A percentile compares a stretch with the other conserved stretches of the same genome.
Evolutionary conservation across 352 stramenopile genomes (phyloP).

Genomic region (Pythium brachiatum): DNA sequence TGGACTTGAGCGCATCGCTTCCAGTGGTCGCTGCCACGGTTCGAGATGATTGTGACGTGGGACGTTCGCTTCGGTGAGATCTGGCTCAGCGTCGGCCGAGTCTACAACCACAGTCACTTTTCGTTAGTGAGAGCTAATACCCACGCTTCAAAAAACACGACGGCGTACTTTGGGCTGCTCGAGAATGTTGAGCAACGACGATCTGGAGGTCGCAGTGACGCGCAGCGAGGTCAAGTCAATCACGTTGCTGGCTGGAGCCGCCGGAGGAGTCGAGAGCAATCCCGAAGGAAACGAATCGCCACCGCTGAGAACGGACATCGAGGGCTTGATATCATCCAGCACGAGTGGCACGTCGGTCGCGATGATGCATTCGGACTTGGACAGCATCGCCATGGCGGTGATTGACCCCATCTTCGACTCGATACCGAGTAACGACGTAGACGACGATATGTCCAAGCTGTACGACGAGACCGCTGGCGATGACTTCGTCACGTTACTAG

Average conservation of each 20-base stretch:
- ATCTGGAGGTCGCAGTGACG: slow-evolving; percentile 14
- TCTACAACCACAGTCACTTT: neutral
- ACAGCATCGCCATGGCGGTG: slow-evolving; percentile 6
- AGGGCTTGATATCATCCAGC: slow-evolving; percentile 11
- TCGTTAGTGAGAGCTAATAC: too few relatives aligned
- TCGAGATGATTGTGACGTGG: slow-evolving; percentile 7
- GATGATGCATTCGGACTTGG: slow-evolving; percentile 8
- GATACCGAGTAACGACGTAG: neutral
- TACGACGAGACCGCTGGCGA: slow-evolving; percentile 5
- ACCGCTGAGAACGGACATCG: neutral
- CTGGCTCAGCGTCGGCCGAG: neutral
- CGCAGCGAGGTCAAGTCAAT: slow-evolving; percentile 24
- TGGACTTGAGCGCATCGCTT: neutral
- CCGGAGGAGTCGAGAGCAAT: neutral
- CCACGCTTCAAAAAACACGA: neutral
- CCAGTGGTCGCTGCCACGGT: slow-evolving; percentile 9
- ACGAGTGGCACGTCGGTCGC: slow-evolving; percentile 17
- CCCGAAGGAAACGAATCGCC: neutral
- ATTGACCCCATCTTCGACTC: slow-evolving; percentile 13
- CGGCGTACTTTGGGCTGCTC: slow-evolving; percentile 9
- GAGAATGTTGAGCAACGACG: slow-evolving; percentile 14
- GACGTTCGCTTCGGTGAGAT: neutral
- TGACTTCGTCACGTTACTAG: neutral
- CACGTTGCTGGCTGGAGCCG: slow-evolving; percentile 1
- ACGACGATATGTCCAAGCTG: neutral